Evolutionary conservation across 768 basidiomycete species (phyloP).

Genomic region (Pleurotus citrinopileatus): DNA sequence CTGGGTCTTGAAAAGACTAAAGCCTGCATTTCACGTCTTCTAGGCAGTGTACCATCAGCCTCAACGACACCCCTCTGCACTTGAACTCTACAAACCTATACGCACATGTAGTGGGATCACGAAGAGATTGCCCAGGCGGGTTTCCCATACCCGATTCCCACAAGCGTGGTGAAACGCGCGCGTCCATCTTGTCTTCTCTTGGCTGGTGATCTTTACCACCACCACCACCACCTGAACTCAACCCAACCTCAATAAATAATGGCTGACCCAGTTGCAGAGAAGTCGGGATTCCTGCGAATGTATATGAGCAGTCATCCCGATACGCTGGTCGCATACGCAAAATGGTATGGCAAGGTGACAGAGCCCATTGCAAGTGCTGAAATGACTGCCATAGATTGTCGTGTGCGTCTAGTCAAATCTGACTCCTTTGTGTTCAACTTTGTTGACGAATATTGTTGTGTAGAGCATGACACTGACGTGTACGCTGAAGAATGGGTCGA

Average conservation of each 20-base stretch:
- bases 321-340: constrained; percentile 81
- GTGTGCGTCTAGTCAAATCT: constrained; percentile 43
- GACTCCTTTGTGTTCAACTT: background rate
- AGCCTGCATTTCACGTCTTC: too few species aligned
- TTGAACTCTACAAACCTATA: too few species aligned
- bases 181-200: background rate
- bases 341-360: constrained; percentile 66
- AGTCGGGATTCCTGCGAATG: constrained; percentile 73
- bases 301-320: constrained; percentile 87
- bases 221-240: background rate
- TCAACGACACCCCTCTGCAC: too few species aligned
- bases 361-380: constrained; percentile 57
- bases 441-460: background rate
- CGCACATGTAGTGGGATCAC: too few species aligned
- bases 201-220: background rate
- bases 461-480: constrained; percentile 75
- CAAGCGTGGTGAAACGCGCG: background rate
- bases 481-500: constrained; percentile 44
- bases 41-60: too few species aligned
- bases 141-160: background rate
- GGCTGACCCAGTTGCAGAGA: constrained; percentile 73
- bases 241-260: constrained; percentile 26
- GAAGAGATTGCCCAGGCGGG: too few species aligned
- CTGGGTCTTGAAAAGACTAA: too few species aligned
- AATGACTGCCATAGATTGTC: constrained; percentile 68